Percentiles rank a stretch among this genome's conserved stretches.
Evolutionary conservation across 805 yeast species (phyloP).

Genomic region (Candida silvatica): DNA sequence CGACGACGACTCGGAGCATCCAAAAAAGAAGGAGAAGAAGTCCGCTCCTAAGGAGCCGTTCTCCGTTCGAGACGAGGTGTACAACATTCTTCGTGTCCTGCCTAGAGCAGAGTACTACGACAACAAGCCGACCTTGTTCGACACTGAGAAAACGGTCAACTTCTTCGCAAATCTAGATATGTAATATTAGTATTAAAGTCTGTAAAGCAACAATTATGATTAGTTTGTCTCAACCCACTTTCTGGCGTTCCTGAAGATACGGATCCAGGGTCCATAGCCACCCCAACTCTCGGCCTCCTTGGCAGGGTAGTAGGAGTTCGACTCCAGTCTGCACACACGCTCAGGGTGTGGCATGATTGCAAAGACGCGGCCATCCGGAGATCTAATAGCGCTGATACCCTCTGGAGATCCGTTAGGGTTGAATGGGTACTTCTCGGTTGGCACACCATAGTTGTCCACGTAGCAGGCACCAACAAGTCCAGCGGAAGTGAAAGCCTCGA

Average conservation of each 20-base stretch:
- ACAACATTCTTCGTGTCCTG: slow-evolving; percentile 43
- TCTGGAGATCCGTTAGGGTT: slow-evolving; percentile 95
- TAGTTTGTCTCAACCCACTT: slow-evolving; percentile 58
- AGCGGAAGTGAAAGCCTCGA: slow-evolving; percentile 38
- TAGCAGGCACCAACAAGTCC: slow-evolving; percentile 65
- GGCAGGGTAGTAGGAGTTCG: slow-evolving; percentile 84
- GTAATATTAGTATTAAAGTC: neutral
- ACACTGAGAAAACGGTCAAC: slow-evolving; percentile 41
- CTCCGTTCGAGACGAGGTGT: slow-evolving; percentile 32
- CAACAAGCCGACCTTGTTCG: slow-evolving; percentile 39
- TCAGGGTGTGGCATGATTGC: slow-evolving; percentile 99
- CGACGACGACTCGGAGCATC: neutral
- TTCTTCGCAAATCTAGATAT: slow-evolving; percentile 9
- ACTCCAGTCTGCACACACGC: slow-evolving; percentile 79
- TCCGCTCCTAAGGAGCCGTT: slow-evolving; percentile 15
- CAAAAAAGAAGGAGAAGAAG: neutral
- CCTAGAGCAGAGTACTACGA: slow-evolving; percentile 54
- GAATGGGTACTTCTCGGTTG: slow-evolving; percentile 78
- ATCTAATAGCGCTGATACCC: slow-evolving; percentile 87
- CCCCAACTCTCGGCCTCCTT: slow-evolving; percentile 58
- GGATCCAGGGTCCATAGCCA: slow-evolving; percentile 91
- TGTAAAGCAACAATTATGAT: no score
- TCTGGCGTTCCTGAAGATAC: slow-evolving; percentile 87
- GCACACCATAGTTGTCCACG: slow-evolving; percentile 85
- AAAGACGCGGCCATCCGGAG: slow-evolving; percentile 88